A percentile compares a stretch with the other conserved stretches of the same genome.
phyloP scores from a whole-genome alignment of 306 rosid genomes.

The Castanospermum australe region DNA sequence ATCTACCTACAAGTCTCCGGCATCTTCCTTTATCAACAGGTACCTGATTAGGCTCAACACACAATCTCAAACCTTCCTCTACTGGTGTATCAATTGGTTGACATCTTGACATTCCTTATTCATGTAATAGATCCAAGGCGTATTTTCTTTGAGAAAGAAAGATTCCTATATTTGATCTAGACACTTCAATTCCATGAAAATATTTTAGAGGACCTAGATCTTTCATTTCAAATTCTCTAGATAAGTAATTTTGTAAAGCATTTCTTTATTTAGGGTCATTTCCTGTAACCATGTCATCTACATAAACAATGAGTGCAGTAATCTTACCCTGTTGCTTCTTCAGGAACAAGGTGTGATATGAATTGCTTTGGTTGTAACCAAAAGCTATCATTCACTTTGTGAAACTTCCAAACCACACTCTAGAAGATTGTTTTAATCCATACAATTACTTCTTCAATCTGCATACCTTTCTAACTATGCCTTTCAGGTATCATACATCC shows the following conservation, averaged over 20 bases:
- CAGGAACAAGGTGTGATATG: neutral
- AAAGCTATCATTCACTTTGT: neutral
- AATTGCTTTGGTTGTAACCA: neutral
- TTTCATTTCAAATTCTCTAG: conserved; percentile 12
- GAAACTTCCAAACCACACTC: neutral
- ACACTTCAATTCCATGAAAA: neutral
- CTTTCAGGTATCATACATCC: neutral
- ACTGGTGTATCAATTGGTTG: neutral
- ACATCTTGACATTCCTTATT: conserved; percentile 5
- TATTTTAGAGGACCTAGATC: neutral
- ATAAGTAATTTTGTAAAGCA: neutral
- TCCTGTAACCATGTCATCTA: neutral
- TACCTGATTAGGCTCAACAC: neutral
- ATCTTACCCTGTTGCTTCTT: neutral
- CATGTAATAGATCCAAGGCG: neutral
- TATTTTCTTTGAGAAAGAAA: conserved; percentile 6
- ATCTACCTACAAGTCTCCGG: neutral
- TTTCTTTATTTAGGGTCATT: neutral
- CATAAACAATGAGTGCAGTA: neutral
- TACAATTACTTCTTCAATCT: neutral
- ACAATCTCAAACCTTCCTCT: conserved; percentile 6
- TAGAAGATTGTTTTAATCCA: neutral
- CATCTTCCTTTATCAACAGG: neutral
- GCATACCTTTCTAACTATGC: neutral
- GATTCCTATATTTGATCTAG: neutral